Evolutionary conservation across 2,329 filamentous ascomycete species (phyloP).

Genomic region (Colletotrichum chrysophilum): DNA sequence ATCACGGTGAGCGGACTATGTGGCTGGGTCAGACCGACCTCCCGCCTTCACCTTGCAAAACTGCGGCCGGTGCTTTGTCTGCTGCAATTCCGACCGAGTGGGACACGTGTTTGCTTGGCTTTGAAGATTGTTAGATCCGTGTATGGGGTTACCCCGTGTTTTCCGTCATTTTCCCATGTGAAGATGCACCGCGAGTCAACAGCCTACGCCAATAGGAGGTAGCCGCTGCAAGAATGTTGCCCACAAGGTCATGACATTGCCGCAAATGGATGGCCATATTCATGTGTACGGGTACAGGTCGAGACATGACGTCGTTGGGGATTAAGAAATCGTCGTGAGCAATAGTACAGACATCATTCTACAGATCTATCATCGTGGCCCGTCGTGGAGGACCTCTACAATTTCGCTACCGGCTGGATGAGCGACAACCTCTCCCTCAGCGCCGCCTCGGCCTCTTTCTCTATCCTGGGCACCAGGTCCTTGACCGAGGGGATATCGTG

Average conservation of each 20-base stretch:
- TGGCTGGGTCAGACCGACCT: background rate
- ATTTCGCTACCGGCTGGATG: slow-evolving; percentile 61
- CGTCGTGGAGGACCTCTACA: slow-evolving; percentile 44
- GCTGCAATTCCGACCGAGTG: background rate
- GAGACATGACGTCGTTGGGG: background rate
- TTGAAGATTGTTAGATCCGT: background rate
- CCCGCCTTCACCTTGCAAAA: background rate
- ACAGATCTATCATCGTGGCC: background rate
- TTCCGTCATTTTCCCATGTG: slow-evolving; percentile 6
- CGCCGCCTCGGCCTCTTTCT: slow-evolving; percentile 75
- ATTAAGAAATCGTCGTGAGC: background rate
- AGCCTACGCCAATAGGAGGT: background rate
- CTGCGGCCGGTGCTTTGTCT: background rate
- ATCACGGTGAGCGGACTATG: background rate
- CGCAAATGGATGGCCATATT: background rate
- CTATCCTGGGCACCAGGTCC: slow-evolving; percentile 72
- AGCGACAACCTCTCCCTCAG: slow-evolving; percentile 65
- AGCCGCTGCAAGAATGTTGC: background rate
- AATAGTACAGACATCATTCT: background rate
- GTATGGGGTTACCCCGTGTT: background rate
- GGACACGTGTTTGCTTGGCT: slow-evolving; percentile 11
- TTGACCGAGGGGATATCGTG: slow-evolving; percentile 82
- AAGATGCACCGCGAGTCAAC: slow-evolving; percentile 18
- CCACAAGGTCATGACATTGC: background rate
- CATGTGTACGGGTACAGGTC: background rate